Evolutionary conservation across 352 stramenopile genomes (phyloP).

Genomic region (Phytophthora boehmeriae): DNA sequence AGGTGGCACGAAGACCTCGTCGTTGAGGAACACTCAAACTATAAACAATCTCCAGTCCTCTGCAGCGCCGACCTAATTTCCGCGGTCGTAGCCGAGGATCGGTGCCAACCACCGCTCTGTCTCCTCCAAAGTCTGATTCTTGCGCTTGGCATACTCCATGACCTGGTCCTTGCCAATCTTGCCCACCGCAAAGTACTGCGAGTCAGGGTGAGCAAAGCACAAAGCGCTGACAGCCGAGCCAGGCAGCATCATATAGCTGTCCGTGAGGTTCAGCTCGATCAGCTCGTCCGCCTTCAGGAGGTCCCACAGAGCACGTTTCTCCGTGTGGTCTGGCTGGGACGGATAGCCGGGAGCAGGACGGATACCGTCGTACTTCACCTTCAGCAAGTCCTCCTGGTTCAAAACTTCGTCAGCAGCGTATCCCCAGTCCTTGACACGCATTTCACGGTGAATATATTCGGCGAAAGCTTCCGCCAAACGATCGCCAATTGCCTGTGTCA

Average conservation of each 20-base stretch:
- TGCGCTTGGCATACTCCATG: constrained; percentile 92
- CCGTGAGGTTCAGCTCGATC: constrained; percentile 92
- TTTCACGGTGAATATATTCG: constrained; percentile 96
- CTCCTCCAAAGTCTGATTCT: constrained; percentile 88
- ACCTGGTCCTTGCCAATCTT: constrained; percentile 98
- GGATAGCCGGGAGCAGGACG: constrained; percentile 97
- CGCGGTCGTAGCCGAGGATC: constrained; percentile 95
- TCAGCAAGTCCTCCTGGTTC: constrained; percentile 93
- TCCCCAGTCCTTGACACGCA: constrained; percentile 96
- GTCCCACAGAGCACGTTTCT: constrained; percentile 97
- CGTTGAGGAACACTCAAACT: constrained; percentile 1
- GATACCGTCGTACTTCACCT: constrained; percentile 99
- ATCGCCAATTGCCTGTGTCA: constrained; percentile 90
- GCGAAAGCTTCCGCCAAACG: constrained; percentile 92
- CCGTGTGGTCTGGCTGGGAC: constrained; percentile 97
- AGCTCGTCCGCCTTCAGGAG: constrained; percentile 94
- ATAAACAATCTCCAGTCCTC: neutral
- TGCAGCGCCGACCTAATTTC: constrained; percentile 8
- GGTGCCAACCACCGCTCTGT: constrained; percentile 95
- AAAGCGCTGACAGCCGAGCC: constrained; percentile 94
- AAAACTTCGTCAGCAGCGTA: constrained; percentile 94
- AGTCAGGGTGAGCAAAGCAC: constrained; percentile 96
- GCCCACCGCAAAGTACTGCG: constrained; percentile 97
- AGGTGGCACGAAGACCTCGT: neutral
- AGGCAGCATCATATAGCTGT: constrained; percentile 97